phyloP scores from a whole-genome alignment of 345 rosid genomes.

The Gossypium mustelinum region DNA sequence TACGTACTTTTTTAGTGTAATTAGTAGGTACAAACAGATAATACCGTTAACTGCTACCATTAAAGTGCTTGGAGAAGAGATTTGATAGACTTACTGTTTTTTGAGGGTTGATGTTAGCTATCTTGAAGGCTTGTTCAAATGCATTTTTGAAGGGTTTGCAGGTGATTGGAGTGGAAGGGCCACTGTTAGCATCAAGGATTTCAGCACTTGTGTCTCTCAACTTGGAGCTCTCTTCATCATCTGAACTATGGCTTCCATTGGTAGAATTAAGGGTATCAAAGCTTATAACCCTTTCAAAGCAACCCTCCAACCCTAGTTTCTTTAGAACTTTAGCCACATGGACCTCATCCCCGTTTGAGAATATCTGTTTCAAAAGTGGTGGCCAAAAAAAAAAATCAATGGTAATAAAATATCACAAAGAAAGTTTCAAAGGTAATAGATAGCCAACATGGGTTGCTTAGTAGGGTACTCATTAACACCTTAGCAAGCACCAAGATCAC shows the following conservation, averaged over 20 bases:
- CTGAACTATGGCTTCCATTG: conserved; percentile 22
- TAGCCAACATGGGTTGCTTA: too few relatives aligned
- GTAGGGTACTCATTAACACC: too few relatives aligned
- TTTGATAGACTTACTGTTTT: conserved; percentile 49
- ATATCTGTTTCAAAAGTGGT: conserved; percentile 27
- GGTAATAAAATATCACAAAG: background rate
- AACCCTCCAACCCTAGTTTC: conserved; percentile 57
- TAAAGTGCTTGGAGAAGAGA: background rate
- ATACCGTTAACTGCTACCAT: background rate
- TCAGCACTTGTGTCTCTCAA: conserved; percentile 19
- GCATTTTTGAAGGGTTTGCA: conserved; percentile 77
- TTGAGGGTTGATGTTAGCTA: conserved; percentile 62
- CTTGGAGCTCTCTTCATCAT: conserved; percentile 27
- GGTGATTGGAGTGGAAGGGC: conserved; percentile 44
- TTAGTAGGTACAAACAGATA: too few relatives aligned
- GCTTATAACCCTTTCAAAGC: conserved; percentile 55
- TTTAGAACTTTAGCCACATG: conserved; percentile 48
- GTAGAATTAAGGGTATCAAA: conserved; percentile 54
- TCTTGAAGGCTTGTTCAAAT: conserved; percentile 54
- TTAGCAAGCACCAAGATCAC: too few relatives aligned
- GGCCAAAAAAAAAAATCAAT: background rate
- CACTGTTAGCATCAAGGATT: conserved; percentile 32
- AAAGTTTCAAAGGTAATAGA: background rate
- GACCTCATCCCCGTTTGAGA: conserved; percentile 53
- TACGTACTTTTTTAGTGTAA: too few relatives aligned